Evolutionary conservation across 83 land plant genomes (phyloP), one percentile per base, ranked within the genome.

Genomic region (Thuja plicata): DNA sequence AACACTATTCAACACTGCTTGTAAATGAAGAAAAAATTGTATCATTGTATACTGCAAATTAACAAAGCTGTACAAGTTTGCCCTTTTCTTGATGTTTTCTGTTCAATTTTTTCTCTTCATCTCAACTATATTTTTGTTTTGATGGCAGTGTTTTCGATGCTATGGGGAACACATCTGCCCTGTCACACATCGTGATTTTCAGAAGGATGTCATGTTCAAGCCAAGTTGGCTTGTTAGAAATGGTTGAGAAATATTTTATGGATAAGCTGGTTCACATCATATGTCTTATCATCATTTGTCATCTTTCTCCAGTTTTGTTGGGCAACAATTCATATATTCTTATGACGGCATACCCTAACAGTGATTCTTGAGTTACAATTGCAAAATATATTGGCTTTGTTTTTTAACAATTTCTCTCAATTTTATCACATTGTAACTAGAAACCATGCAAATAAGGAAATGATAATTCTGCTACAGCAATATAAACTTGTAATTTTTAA

Each of bases 141-240:
- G 88, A 54, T 85, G 91, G 89, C 94, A 97, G 98, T 97, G 98
- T 86, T 97, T 90, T 52, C 93, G 96, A 34, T 92, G 94, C 9
- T 95, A 89, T 73, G 97, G 97, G 32, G 98, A 95, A 32, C 92
- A 95, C 34, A 90, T 92, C 50, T 94, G 90, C 77, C 92, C 97
- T n/a, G 91, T 93, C 84, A 92, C 91, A 43, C 96, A 96, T 5
- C 94, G 92, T 21, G 90, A 95, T 89, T 94, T 93, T 84, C 92
- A 91, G 91, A 50, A 89, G 70, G 93, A 92, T 87, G 60, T 89
- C 62, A 45, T 92, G 70, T 88, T 92, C 85, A 97, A 95, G 89
- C 96, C 95, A 24, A 95, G 97, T 48, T 96, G 95, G 96, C 92
- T 92, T 21, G 94, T 95, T 62, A 95, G 88, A 86, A 38, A 76